Evolutionary conservation across 331 rosid genomes (phyloP), one percentile per base, ranked within the genome.

Genomic region (Arachis monticola): DNA sequence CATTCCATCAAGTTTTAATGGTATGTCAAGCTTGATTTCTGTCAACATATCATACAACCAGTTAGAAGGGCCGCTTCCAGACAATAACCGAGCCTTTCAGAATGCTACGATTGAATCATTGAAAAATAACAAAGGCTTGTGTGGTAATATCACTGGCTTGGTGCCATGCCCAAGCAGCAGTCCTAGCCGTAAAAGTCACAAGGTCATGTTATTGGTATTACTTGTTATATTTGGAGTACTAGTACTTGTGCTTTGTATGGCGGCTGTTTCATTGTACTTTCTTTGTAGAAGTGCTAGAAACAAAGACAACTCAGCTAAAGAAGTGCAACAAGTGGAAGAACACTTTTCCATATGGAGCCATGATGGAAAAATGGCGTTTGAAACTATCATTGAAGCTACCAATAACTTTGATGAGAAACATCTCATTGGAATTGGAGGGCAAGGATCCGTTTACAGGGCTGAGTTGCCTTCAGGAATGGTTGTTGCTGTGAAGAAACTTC

Each of bases 401-500:
- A 14, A 74, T 8, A 70, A 60, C 35, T 80, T 74, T 47, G 59
- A 75, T 55, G 73, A 74, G 6, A 75, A 69, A 10, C 68, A 53
- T 55, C 77, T 80, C 42, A 62, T 74, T 45, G 80, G 84, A 27
- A n/a, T 59, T 5, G 82, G 92, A 65, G 82, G 81, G 44, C 41
- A 53, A 32, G 90, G 87, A 40, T 77, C 69, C 10, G 88, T 85
- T 64, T 85, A 79, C 78, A 83, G 46, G 67, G 90, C 87, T 7
- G 62, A 46, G 77, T 62, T 85, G n/a, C 72, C 79, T 0, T 6
- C 64, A 27, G 74, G 50, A 31, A 17, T 12, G 13, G 31, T 79
- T 45, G 62, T 81, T 38, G 92, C 90, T 3, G 87, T 84, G 7
- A 86, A 86, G 81, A 88, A 69, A 67, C 73, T 88, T 52, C 87